Conservation (phyloP, 2,329 filamentous ascomycete species). For the Diaporthe ilicicola region DNA sequence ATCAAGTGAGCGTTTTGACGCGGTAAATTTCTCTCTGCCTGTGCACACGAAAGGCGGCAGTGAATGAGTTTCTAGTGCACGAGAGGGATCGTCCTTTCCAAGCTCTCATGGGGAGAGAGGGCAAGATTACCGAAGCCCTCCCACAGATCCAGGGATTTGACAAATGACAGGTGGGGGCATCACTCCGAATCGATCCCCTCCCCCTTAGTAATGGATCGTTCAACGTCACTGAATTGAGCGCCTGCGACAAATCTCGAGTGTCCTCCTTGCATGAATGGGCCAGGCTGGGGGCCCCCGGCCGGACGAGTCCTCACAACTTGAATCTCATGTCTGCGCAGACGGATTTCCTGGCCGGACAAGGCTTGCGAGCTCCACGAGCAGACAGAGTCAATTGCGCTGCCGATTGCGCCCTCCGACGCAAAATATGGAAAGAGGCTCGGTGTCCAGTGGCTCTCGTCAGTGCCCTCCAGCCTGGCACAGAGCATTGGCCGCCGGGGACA, state of each 20-base stretch:
- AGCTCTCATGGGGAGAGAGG: not conserved
- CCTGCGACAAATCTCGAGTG: constrained; percentile 19
- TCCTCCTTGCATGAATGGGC: not conserved
- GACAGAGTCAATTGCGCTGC: constrained; percentile 11
- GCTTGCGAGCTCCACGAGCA: constrained; percentile 2
- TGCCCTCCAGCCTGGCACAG: constrained; percentile 14
- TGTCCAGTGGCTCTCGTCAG: constrained; percentile 8
- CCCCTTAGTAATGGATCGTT: not conserved
- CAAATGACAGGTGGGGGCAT: constrained; percentile 16
- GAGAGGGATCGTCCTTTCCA: not conserved
- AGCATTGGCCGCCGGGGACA: constrained; percentile 14
- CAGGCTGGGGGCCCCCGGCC: not conserved
- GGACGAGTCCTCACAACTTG: not conserved
- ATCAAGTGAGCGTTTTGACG: not conserved
- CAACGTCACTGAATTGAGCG: constrained; percentile 1
- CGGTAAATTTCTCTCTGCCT: not conserved
- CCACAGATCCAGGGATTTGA: constrained; percentile 9
- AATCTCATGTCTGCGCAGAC: constrained; percentile 11
- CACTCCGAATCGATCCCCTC: not conserved
- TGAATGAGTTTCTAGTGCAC: constrained; percentile 4
- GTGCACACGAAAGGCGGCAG: not conserved
- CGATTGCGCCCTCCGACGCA: constrained; percentile 1
- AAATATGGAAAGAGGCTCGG: not conserved
- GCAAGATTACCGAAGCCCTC: constrained; percentile 10
- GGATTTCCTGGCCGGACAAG: not conserved